phyloP scores from a whole-genome alignment of 495 filamentous ascomycete species.

The Copromyces sp. region DNA sequence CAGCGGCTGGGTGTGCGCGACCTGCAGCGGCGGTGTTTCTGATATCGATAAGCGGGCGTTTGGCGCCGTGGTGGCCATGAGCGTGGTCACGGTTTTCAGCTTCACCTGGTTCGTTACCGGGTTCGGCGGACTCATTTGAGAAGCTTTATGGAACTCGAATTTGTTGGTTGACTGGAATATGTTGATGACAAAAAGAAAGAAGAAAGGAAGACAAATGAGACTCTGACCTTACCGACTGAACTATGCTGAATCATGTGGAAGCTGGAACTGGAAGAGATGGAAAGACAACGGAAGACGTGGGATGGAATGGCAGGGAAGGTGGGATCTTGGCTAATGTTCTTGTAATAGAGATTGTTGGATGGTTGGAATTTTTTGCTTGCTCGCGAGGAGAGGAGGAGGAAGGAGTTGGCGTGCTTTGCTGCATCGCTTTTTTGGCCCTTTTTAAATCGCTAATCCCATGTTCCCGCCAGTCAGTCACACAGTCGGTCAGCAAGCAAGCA shows the following conservation, averaged over 20 bases:
- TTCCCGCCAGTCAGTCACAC: not conserved
- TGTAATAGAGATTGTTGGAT: not conserved
- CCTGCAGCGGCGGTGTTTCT: slow-evolving; percentile 62
- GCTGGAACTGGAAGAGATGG: not conserved
- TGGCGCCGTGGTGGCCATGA: slow-evolving; percentile 66
- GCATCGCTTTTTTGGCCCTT: not conserved
- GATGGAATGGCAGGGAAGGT: not conserved
- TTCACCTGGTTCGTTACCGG: slow-evolving; percentile 84
- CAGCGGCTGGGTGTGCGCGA: slow-evolving; percentile 49
- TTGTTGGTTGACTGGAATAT: not conserved
- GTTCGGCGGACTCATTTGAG: slow-evolving; percentile 43
- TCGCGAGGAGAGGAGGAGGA: not conserved
- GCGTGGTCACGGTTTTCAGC: slow-evolving; percentile 60
- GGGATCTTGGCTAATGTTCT: not conserved
- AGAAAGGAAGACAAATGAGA: not conserved
- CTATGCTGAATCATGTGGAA: not conserved
- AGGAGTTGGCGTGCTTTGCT: not conserved
- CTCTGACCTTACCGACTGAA: not conserved
- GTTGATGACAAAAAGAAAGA: not conserved
- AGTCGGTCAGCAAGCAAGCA: not conserved
- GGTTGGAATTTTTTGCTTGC: not conserved
- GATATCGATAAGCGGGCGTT: slow-evolving; percentile 56
- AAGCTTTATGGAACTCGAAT: not conserved
- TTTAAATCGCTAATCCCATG: not conserved
- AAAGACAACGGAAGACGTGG: not conserved